These are phyloP conservation scores for Penicillium manginii DNA, from an alignment of 495 filamentous ascomycete genomes.

Conservation along the genomic window DNA sequence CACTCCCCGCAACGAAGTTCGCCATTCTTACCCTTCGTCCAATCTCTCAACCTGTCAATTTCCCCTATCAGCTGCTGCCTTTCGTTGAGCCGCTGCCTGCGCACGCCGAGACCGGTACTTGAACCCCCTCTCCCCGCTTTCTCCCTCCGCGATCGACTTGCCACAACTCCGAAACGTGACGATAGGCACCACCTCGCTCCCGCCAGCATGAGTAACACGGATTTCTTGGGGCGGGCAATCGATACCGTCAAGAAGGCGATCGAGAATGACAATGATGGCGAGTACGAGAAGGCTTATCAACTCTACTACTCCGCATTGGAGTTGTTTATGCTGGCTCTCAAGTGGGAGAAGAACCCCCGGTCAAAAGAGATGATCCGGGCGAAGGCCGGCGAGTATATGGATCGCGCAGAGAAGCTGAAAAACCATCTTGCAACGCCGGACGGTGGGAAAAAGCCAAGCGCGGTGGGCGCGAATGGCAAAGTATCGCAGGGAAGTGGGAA, in stretches of 20 bases:
- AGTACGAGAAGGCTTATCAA: slow-evolving; percentile 96
- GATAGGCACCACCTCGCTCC: slow-evolving; percentile 8
- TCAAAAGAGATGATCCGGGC: slow-evolving; percentile 95
- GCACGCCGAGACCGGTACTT: slow-evolving; percentile 11
- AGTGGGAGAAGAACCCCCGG: slow-evolving; percentile 97
- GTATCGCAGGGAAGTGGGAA: slow-evolving; percentile 71
- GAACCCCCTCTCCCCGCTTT: slow-evolving; percentile 31
- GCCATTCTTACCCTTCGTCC: slow-evolving; percentile 10
- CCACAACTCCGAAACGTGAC: slow-evolving; percentile 19
- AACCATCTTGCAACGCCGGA: slow-evolving; percentile 79
- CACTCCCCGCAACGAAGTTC: slow-evolving; percentile 12
- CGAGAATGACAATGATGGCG: slow-evolving; percentile 90
- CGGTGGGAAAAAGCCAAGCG: slow-evolving; percentile 73
- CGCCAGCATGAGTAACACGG: slow-evolving; percentile 86
- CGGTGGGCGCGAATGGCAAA: slow-evolving; percentile 83
- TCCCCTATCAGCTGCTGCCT: slow-evolving; percentile 5
- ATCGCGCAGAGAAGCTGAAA: slow-evolving; percentile 96
- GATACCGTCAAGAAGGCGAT: slow-evolving; percentile 95
- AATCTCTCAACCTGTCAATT: background rate
- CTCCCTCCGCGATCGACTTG: slow-evolving; percentile 30
- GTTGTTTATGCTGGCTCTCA: slow-evolving; percentile 93
- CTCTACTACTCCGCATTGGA: slow-evolving; percentile 92
- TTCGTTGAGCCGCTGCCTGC: slow-evolving; percentile 23
- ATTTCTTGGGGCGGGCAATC: slow-evolving; percentile 95
- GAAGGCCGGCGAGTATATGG: slow-evolving; percentile 96